A percentile compares a stretch with the other conserved stretches of the same genome.
phyloP scores from a whole-genome alignment of 2,329 filamentous ascomycete genomes.

The Westerdykella aurantiaca region DNA sequence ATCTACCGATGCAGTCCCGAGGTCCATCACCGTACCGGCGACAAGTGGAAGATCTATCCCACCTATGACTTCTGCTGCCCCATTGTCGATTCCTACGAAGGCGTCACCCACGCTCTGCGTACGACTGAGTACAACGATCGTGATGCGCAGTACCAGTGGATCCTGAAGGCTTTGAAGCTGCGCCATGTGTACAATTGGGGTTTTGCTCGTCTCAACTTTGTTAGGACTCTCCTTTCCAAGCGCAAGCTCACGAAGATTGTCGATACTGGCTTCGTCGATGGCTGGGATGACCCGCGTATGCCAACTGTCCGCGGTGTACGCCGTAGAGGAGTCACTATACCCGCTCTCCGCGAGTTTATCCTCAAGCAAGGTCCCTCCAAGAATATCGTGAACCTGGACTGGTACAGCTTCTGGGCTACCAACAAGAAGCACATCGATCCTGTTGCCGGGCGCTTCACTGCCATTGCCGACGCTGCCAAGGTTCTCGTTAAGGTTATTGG shows the following conservation, averaged over 20 bases:
- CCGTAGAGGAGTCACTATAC: constrained; percentile 71
- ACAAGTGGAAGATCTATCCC: constrained; percentile 77
- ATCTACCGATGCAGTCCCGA: constrained; percentile 88
- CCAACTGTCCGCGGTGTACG: constrained; percentile 76
- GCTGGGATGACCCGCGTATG: constrained; percentile 85
- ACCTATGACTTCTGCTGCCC: constrained; percentile 85
- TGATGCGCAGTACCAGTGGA: constrained; percentile 83
- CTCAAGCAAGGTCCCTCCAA: constrained; percentile 77
- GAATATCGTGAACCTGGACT: constrained; percentile 79
- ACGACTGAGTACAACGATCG: constrained; percentile 85
- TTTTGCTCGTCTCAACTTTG: constrained; percentile 78
- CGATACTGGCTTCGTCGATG: constrained; percentile 67
- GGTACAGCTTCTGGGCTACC: constrained; percentile 57
- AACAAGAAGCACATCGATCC: constrained; percentile 52
- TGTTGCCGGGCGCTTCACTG: constrained; percentile 44
- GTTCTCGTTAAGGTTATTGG: constrained; percentile 67
- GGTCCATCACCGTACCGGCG: constrained; percentile 71
- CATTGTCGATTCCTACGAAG: constrained; percentile 73
- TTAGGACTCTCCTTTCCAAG: constrained; percentile 77
- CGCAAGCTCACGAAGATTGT: constrained; percentile 81
- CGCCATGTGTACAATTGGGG: constrained; percentile 80
- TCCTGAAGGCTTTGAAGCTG: constrained; percentile 66
- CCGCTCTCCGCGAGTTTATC: constrained; percentile 76
- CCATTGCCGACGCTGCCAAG: constrained; percentile 61
- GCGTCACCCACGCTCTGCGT: constrained; percentile 74